These are phyloP conservation scores for Perkinsus marinus DNA, from an alignment of 169 alveolate genomes.

Conservation along the genomic window DNA sequence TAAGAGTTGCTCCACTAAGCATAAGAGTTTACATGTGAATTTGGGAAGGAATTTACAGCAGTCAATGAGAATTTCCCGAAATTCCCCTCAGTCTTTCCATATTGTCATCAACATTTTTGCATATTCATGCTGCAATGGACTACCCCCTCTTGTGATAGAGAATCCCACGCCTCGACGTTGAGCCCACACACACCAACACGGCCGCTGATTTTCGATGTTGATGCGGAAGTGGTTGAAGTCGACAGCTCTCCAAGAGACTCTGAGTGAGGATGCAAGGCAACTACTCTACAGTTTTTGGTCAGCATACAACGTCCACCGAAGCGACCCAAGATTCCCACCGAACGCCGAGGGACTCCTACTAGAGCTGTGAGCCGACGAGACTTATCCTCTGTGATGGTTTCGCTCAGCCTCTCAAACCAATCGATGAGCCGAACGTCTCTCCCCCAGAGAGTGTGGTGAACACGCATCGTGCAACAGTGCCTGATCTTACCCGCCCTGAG, in stretches of 20 bases:
- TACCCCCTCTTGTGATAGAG: too few species aligned
- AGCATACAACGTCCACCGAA: background rate
- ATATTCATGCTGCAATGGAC: too few species aligned
- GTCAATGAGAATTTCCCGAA: too few species aligned
- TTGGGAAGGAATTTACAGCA: too few species aligned
- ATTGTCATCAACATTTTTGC: too few species aligned
- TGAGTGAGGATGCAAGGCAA: background rate
- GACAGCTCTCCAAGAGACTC: background rate
- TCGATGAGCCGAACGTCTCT: background rate
- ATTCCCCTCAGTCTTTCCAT: too few species aligned
- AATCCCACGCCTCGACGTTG: too few species aligned
- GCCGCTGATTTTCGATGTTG: background rate
- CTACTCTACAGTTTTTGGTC: background rate
- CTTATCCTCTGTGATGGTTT: background rate
- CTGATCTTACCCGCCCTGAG: background rate
- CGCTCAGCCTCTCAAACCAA: background rate
- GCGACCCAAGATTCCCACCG: background rate
- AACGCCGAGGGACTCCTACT: background rate
- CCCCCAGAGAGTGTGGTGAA: background rate
- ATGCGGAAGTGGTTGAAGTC: background rate
- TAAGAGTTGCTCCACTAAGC: too few species aligned
- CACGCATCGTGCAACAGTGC: background rate
- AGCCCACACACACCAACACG: too few species aligned
- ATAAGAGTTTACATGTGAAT: too few species aligned
- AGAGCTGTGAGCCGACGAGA: background rate